Base-by-base conservation (phyloP, 23 red algal species). In the Gracilaria gracilis region DNA sequence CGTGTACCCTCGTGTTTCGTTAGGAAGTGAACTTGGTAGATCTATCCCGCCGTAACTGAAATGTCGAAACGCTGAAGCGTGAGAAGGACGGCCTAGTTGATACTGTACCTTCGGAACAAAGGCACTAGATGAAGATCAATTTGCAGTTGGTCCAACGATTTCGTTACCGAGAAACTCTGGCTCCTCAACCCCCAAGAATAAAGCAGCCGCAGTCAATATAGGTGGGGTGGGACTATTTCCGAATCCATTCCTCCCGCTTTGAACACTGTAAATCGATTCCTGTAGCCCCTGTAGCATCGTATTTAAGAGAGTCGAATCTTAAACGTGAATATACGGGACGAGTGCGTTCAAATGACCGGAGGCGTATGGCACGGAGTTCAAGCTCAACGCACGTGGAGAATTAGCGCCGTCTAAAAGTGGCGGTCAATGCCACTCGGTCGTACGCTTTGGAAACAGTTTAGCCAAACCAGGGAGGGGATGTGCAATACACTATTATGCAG, bases 381-480 rank as follows among this genome's bases (percentile, higher is more conserved):
- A 90, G 87, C n/a, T 65, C 87, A 47, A 81, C 87, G 19, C 75
- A 57, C 25, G 87, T 90, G 11, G 87, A 90, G 59, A 81, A 90
- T 37, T 81, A 90, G 36, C 71, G 87, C 34, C 19, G 79, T 53
- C 53, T 64, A 13, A 82, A 59, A 19, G 79, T 15, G 24, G 53
- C 27, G 17, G 79, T 82, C 0, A 51, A n/a, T 2, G 79, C 79
- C 17, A 82, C 53, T 13, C 53, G 79, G 33, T 90, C 87, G 9
- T 74, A 50, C 34, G 87, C 74, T 29, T 81, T 57, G 0, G 76
- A 81, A 49, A 53, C 57, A 34, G 87, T 50, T 44, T 32, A 70
- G 28, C 47, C 42, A 14, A 57, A 50, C 16, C 62, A 71, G 24
- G 62, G 73, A 28, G 74, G 73, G 15, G 58, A 80, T 6, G 75